Base-by-base conservation (phyloP, 2,329 filamentous ascomycete species). In the Colletotrichum plurivorum region DNA sequence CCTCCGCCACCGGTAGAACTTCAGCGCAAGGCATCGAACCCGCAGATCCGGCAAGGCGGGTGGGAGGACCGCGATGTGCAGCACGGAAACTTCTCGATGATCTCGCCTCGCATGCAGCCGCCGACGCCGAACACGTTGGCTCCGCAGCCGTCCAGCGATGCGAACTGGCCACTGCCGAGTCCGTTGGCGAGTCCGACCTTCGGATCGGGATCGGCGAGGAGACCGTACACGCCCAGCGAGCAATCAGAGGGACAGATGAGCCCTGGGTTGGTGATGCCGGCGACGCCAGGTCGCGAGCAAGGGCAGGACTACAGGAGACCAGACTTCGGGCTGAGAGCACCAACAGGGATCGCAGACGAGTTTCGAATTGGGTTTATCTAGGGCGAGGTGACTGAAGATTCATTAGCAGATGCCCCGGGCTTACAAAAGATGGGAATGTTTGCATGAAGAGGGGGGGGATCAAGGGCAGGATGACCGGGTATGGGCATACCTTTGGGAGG, bases 321-420 rank as follows among this genome's bases (percentile, higher is more conserved):
- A 5, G 70, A 72, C 43, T 71, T 71, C 52, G 68, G 70, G 2
- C 25, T 72, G 39, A 61, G 70, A 7, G 70, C 68, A 22, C 70
- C 70, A 12, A 72, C 70, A 27, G 70, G 70, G 3, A 71, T 72
- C 12, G 70, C 70, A 27, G 70, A 72, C 31, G 70, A 72, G 43
- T 72, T 71, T 36, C 59, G 64, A 13, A 25, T 72, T n/a, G 68
- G 68, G 2, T 72, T 72, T 53, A 72, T 72, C 22, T 71, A 61
- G 36, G 58, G 18, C 18, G 31, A 3, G 12, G 0, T 27, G 36
- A 9, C 31, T 39, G 41, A 15, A 18, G 9, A 2, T 5, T 39
- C 15, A 20, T 52, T 15, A 52, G 52, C 31, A 54, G 52, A 39
- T 39, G 18, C 5, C 52, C 27, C 16, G n/a, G 8, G n/a, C 27